Percentiles rank a stretch among this genome's conserved stretches.
Evolutionary conservation across 345 rosid species (phyloP).

Genomic region (Hevea brasiliensis): DNA sequence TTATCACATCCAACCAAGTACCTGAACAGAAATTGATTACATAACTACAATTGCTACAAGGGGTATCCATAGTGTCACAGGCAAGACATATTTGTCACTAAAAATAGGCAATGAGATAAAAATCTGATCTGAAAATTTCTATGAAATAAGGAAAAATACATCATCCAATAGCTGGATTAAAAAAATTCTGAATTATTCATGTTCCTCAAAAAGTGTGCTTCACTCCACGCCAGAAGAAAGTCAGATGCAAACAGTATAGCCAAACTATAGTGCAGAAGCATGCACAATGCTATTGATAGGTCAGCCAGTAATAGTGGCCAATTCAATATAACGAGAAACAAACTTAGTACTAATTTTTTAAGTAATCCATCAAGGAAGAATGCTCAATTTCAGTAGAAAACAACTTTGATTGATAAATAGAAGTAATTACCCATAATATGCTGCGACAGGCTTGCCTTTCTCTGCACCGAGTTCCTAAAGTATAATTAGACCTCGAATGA

Average conservation of each 20-base stretch:
- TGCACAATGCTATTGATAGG: neutral
- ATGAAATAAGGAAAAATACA: neutral
- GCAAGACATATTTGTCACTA: neutral
- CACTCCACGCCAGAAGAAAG: neutral
- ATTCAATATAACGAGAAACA: neutral
- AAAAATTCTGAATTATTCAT: constrained; percentile 8
- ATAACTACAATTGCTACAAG: neutral
- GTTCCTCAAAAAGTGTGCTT: neutral
- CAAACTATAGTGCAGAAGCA: neutral
- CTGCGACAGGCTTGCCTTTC: constrained; percentile 83
- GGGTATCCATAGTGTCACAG: neutral
- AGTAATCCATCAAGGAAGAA: constrained; percentile 1
- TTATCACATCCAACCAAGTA: constrained; percentile 95
- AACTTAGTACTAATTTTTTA: neutral
- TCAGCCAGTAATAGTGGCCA: neutral
- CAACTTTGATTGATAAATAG: neutral
- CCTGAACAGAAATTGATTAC: constrained; percentile 37
- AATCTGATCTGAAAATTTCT: neutral
- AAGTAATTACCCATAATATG: constrained; percentile 75
- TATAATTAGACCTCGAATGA: constrained; percentile 85
- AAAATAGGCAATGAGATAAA: neutral
- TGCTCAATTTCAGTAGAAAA: neutral
- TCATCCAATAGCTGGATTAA: constrained; percentile 1
- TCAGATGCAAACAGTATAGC: constrained; percentile 11
- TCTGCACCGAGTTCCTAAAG: constrained; percentile 97